phyloP scores from a whole-genome alignment of 495 filamentous ascomycete species.

The Apodospora peruviana region DNA sequence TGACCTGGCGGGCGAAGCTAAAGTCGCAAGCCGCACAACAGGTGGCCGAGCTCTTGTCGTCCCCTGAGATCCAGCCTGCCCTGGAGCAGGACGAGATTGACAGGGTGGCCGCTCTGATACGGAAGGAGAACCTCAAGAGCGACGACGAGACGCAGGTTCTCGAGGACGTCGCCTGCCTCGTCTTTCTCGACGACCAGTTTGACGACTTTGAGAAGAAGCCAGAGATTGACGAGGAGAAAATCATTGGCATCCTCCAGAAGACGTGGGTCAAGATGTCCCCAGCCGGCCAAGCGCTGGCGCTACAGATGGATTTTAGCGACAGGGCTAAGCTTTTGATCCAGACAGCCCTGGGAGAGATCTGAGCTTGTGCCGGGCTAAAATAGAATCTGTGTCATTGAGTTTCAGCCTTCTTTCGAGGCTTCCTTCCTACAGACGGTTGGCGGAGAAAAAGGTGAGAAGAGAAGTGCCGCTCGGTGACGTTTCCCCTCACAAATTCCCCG shows the following conservation, averaged over 20 bases:
- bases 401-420: too few species aligned
- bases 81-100: constrained; percentile 32
- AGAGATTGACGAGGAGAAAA: constrained; percentile 65
- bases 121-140: constrained; percentile 58
- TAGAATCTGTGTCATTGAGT: too few species aligned
- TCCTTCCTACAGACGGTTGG: too few species aligned
- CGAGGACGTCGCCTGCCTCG: constrained; percentile 81
- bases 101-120: constrained; percentile 54
- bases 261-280: constrained; percentile 80
- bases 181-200: constrained; percentile 81
- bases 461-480: too few species aligned
- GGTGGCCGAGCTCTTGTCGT: constrained; percentile 47
- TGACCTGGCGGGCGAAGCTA: constrained; percentile 65
- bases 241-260: constrained; percentile 67
- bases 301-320: constrained; percentile 59
- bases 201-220: constrained; percentile 60
- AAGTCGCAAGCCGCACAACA: constrained; percentile 65
- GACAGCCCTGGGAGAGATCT: constrained; percentile 49
- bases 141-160: constrained; percentile 65
- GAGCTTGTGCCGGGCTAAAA: too few species aligned
- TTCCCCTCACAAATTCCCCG: too few species aligned
- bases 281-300: constrained; percentile 59
- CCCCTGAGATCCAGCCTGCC: constrained; percentile 31
- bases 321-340: constrained; percentile 52
- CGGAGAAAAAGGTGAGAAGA: too few species aligned